Percentiles rank a stretch among this genome's conserved stretches.
Evolutionary conservation across 2,329 filamentous ascomycete genomes (phyloP).

Genomic region (Pestalotiopsis sp.): DNA sequence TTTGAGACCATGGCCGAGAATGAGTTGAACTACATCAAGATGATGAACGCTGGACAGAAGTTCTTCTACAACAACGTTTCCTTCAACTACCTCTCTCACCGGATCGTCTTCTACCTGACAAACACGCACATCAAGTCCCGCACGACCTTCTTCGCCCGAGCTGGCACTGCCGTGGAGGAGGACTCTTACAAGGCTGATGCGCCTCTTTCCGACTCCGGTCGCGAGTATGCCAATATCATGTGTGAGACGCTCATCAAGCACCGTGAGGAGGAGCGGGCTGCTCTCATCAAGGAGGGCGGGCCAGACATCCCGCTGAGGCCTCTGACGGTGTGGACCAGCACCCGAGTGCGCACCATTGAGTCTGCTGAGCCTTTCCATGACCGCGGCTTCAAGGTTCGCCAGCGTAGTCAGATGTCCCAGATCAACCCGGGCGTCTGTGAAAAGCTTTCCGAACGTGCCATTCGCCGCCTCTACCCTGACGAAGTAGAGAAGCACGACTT

Average conservation of each 20-base stretch:
- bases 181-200: slow-evolving; percentile 93
- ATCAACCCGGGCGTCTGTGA: slow-evolving; percentile 96
- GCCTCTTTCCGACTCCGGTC: slow-evolving; percentile 77
- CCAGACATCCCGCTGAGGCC: slow-evolving; percentile 72
- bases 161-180: slow-evolving; percentile 84
- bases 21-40: slow-evolving; percentile 97
- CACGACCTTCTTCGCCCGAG: slow-evolving; percentile 89
- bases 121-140: slow-evolving; percentile 96
- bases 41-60: slow-evolving; percentile 95
- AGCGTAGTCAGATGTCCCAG: slow-evolving; percentile 95
- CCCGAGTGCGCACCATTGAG: slow-evolving; percentile 84
- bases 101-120: slow-evolving; percentile 97
- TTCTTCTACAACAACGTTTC: slow-evolving; percentile 96
- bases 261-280: slow-evolving; percentile 77
- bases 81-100: slow-evolving; percentile 94
- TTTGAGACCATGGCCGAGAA: slow-evolving; percentile 96
- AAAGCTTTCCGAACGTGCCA: slow-evolving; percentile 82
- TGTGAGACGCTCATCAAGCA: slow-evolving; percentile 81
- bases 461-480: slow-evolving; percentile 82
- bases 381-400: slow-evolving; percentile 81
- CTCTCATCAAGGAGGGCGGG: slow-evolving; percentile 69
- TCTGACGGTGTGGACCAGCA: slow-evolving; percentile 93
- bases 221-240: slow-evolving; percentile 83
- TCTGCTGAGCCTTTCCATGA: slow-evolving; percentile 82
- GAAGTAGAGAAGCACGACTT: slow-evolving; percentile 91